phyloP scores from a whole-genome alignment of 352 stramenopile species.

The Pythium oligandrum region DNA sequence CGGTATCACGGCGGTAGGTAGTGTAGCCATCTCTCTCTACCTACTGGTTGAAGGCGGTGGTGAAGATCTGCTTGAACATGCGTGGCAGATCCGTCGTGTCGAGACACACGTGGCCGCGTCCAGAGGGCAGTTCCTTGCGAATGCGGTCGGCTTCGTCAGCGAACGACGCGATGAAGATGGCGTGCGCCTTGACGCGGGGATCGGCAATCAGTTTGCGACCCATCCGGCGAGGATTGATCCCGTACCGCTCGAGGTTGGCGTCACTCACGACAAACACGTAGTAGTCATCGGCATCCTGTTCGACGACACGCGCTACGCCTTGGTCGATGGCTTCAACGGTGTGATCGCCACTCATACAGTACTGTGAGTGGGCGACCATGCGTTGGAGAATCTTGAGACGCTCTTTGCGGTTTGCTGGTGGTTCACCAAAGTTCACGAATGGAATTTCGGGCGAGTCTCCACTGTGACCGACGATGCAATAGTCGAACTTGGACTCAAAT shows the following conservation, averaged over 20 bases:
- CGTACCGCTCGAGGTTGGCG: constrained; percentile 94
- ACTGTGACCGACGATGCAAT: constrained; percentile 91
- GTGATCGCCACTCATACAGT: constrained; percentile 91
- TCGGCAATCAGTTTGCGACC: constrained; percentile 50
- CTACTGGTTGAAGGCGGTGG: constrained; percentile 37
- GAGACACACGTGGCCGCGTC: constrained; percentile 73
- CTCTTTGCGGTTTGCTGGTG: constrained; percentile 83
- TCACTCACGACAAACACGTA: constrained; percentile 94
- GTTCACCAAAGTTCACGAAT: constrained; percentile 87
- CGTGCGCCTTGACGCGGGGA: constrained; percentile 58
- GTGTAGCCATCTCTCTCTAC: constrained; percentile 10
- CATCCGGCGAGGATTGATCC: constrained; percentile 57
- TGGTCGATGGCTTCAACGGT: constrained; percentile 90
- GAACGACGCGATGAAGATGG: constrained; percentile 84
- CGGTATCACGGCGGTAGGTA: not conserved
- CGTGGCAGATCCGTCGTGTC: constrained; percentile 73
- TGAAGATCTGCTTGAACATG: constrained; percentile 87
- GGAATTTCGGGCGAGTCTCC: constrained; percentile 84
- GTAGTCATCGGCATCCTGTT: constrained; percentile 64
- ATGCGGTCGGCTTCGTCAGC: constrained; percentile 75
- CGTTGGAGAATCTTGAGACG: constrained; percentile 89
- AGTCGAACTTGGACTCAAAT: constrained; percentile 88
- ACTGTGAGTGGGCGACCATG: constrained; percentile 95
- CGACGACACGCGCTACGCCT: constrained; percentile 64
- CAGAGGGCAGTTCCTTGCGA: constrained; percentile 48